Base-by-base conservation (phyloP, 257 asterid species). In the Solanum peruvianum region DNA sequence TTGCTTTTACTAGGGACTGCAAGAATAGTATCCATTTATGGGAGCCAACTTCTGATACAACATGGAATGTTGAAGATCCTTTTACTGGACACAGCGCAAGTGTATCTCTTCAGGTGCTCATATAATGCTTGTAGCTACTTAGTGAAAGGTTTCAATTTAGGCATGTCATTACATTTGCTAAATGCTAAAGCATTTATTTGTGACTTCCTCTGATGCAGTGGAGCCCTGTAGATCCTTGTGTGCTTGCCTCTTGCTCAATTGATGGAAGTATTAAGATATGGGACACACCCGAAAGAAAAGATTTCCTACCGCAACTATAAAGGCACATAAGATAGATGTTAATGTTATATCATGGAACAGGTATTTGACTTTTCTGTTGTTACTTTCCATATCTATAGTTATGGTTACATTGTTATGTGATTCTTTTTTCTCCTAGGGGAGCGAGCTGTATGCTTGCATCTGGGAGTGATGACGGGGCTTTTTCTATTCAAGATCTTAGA, bases 311-410 rank as follows among this genome's bases (percentile, higher is more conserved):
- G 91, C 91, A 69, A 87, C 95, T 14, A 91, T 95, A 83, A 93
- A 92, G 75, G 98, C 98, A 35, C 98, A 97, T 85, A 92, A 94
- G 37, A 94, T 98, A 58, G 98, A 97, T 93, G 99, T 97, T 39
- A 97, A 95, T 91, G 99, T 94, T 47, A 93, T 95, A 44, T 93
- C 99, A 56, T 97, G 99, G 99, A 97, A 94, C 98, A 94, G 98
- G 99, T 97, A 83, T 69, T 83, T 39, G 71, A 77, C 73, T 35
- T 44, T 76, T 31, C 72, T 64, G 49, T 44, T 35, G 29, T 86
- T 83, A 33, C 86, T 8, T 86, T 45, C 31, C n/a, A 13, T 85
- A 67, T 73, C 37, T 69, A 7, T 5, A 15, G 49, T 42, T 39
- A 75, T 39, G 82, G 82, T 85, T 66, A 62, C 11, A 78, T 85